Base-by-base conservation (phyloP, 164 flowering plant species). In the Vitis cinerea region DNA sequence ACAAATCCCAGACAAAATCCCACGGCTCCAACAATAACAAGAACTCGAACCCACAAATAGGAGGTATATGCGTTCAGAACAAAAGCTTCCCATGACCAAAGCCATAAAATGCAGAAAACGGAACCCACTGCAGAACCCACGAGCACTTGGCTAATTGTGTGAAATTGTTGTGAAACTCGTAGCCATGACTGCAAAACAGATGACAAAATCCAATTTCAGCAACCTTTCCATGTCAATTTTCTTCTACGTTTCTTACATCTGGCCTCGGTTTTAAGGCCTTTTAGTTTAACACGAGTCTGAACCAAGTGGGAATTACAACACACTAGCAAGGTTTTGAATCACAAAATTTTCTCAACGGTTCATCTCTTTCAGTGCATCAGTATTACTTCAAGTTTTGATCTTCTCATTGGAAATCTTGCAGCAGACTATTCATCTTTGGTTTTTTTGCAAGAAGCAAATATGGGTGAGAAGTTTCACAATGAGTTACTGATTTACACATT, bases 121-220 rank as follows among this genome's bases (percentile, higher is more conserved):
- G 88, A 77, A 9, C 97, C 99, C 7, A 90, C 8, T 0, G 75
- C 56, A 37, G 92, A 91, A 50, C 99, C 99, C 48, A 91, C 98
- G 1, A 74, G 70, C 9, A 96, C 92, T 83, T 93, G 99, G 74
- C 79, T 83, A 72, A 73, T 13, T 4, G 97, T 91, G 68, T 96
- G 99, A 71, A 82, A 74, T 47, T 75, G 69, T 65, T 90, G 97
- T 2, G 93, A 84, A 47, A 96, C 93, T 44, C 98, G 84, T 61
- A 95, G 80, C 98, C 97, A 95, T 59, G 99, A 75, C 99, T 95
- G 92, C 78, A 75, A 60, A 68, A 55, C 14, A 83, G 23, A 78
- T 23, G 10, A 57, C 2, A 53, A 47, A 52, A 31, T 30, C 3
- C 59, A 30, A 52, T 57, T 65, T 55, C 7, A 65, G 61, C 57